Conservation (phyloP, 306 rosid genomes). For the Crotalaria pallida region DNA sequence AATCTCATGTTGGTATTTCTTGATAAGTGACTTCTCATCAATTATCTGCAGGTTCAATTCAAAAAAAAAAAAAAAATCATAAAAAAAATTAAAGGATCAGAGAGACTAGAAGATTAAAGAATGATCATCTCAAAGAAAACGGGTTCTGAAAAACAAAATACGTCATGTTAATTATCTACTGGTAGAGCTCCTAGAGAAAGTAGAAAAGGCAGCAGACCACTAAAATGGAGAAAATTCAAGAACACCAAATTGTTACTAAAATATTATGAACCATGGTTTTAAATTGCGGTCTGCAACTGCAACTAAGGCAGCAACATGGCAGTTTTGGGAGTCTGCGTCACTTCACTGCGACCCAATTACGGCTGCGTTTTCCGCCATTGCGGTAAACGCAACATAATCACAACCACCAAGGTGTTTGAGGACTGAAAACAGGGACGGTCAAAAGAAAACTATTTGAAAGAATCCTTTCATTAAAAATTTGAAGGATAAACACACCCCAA, state of each 20-base stretch:
- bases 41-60: slow-evolving; percentile 65
- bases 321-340: too few relatives aligned
- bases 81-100: not conserved
- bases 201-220: not conserved
- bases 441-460: slow-evolving; percentile 14
- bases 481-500: not conserved
- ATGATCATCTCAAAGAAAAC: slow-evolving; percentile 8
- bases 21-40: slow-evolving; percentile 97
- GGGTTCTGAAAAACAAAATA: not conserved
- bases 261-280: too few relatives aligned
- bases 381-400: too few relatives aligned
- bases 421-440: too few relatives aligned
- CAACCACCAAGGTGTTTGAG: too few relatives aligned
- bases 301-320: too few relatives aligned
- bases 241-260: not conserved
- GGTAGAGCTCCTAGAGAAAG: not conserved
- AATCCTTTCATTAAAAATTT: not conserved
- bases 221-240: slow-evolving; percentile 2
- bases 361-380: too few relatives aligned
- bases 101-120: too few relatives aligned
- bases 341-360: too few relatives aligned
- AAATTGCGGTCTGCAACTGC: too few relatives aligned
- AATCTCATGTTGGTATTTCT: slow-evolving; percentile 95
- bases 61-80: not conserved
- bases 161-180: not conserved